Conservation (phyloP, 192 early-diverging fungal genomes). For the Coemansia sp. region DNA sequence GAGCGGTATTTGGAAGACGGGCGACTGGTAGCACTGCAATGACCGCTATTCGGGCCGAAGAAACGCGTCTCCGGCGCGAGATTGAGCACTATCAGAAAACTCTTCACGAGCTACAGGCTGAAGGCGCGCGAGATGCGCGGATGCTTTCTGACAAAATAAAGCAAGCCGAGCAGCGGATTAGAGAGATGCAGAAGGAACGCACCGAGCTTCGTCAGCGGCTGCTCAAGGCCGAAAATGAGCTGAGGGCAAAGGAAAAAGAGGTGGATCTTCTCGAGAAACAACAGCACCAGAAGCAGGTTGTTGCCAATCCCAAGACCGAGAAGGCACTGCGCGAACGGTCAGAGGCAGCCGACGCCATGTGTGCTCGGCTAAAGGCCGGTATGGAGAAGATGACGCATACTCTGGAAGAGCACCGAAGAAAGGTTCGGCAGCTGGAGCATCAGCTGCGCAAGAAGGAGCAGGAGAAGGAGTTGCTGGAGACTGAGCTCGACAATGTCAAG, state of each 20-base stretch:
- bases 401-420: constrained; percentile 28
- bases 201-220: constrained; percentile 28
- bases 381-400: constrained; percentile 22
- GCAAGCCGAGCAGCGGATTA: constrained; percentile 28
- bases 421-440: constrained; percentile 29
- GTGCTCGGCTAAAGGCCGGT: constrained; percentile 20
- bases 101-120: constrained; percentile 21
- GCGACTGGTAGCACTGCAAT: constrained; percentile 10
- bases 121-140: constrained; percentile 22
- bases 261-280: constrained; percentile 21
- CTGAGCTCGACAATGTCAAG: constrained; percentile 17
- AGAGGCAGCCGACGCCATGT: constrained; percentile 35
- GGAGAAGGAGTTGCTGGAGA: constrained; percentile 27
- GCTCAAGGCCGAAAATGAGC: constrained; percentile 23
- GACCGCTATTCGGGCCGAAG: constrained; percentile 33
- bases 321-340: constrained; percentile 32
- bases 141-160: constrained; percentile 20
- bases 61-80: constrained; percentile 33
- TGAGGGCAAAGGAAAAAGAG: constrained; percentile 34
- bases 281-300: constrained; percentile 25
- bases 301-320: constrained; percentile 27
- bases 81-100: constrained; percentile 30
- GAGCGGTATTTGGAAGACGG: constrained; percentile 6
- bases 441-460: constrained; percentile 38
- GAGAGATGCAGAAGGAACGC: constrained; percentile 40